A percentile compares a stretch with the other conserved stretches of the same genome.
These are phyloP conservation scores for Ganoderma sinense DNA, from an alignment of 1,284 basidiomycete species.

Conservation along the genomic window DNA sequence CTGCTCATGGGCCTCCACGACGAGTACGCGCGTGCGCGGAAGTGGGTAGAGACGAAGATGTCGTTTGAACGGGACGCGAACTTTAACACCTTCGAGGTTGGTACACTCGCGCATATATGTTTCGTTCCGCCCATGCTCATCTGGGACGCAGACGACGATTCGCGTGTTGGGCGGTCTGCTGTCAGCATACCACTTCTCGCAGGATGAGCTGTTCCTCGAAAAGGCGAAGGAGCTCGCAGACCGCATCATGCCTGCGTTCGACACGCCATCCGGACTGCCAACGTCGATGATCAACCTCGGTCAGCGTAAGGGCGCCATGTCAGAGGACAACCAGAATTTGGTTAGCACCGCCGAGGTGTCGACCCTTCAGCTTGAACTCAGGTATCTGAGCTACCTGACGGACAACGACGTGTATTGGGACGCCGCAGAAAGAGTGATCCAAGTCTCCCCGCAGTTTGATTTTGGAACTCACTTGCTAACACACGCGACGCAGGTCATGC, in stretches of 20 bases:
- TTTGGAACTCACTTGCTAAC: neutral
- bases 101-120: conserved; percentile 31
- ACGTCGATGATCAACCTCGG: conserved; percentile 82
- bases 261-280: conserved; percentile 85
- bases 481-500: conserved; percentile 65
- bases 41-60: conserved; percentile 80
- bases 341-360: conserved; percentile 87
- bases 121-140: neutral
- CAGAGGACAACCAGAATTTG: conserved; percentile 69
- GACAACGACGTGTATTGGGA: conserved; percentile 84
- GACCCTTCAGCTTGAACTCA: conserved; percentile 89
- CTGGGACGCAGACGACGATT: conserved; percentile 69
- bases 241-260: conserved; percentile 86
- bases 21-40: conserved; percentile 80
- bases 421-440: conserved; percentile 75
- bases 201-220: conserved; percentile 74
- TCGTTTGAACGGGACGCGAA: conserved; percentile 82
- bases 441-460: neutral
- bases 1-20: conserved; percentile 84
- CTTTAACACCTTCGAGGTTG: conserved; percentile 93
- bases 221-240: conserved; percentile 85
- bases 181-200: conserved; percentile 81
- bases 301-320: conserved; percentile 67
- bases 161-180: conserved; percentile 86
- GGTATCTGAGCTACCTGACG: conserved; percentile 86